phyloP scores from a whole-genome alignment of 1,139 yeast species.

The Nakaseomyces uthaithaninus region DNA sequence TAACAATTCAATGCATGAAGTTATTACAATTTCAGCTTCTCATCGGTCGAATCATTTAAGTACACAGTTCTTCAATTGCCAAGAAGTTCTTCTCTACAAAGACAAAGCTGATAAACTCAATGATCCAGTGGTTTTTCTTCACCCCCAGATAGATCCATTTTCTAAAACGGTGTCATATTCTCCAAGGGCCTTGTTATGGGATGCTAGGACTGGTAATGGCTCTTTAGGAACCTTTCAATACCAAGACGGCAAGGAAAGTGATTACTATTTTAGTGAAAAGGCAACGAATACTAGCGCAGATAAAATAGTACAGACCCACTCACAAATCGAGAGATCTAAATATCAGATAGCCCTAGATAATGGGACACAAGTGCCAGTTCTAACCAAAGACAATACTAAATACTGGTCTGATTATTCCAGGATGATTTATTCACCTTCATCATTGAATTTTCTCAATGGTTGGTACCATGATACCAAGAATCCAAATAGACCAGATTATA shows the following conservation, averaged over 20 bases:
- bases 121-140: constrained; percentile 42
- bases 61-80: constrained; percentile 65
- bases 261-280: constrained; percentile 21
- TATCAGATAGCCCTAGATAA: constrained; percentile 59
- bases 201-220: constrained; percentile 60
- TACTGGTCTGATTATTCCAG: constrained; percentile 82
- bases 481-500: constrained; percentile 30
- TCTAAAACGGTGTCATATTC: constrained; percentile 50
- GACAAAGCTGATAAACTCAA: constrained; percentile 40
- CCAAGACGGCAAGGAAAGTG: constrained; percentile 23
- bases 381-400: constrained; percentile 39
- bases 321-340: constrained; percentile 38
- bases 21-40: constrained; percentile 62
- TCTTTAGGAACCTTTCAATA: constrained; percentile 49
- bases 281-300: constrained; percentile 14
- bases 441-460: constrained; percentile 44
- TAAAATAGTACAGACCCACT: constrained; percentile 25
- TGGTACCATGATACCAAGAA: constrained; percentile 41
- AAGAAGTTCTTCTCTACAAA: constrained; percentile 43
- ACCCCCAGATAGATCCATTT: constrained; percentile 35
- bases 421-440: constrained; percentile 57
- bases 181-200: constrained; percentile 78
- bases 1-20: constrained; percentile 49
- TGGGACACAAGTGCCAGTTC: constrained; percentile 34
- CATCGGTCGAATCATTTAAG: constrained; percentile 63